These are phyloP conservation scores for Aspergillus glaucus DNA, from an alignment of 2,329 filamentous ascomycete species.

Conservation along the genomic window DNA sequence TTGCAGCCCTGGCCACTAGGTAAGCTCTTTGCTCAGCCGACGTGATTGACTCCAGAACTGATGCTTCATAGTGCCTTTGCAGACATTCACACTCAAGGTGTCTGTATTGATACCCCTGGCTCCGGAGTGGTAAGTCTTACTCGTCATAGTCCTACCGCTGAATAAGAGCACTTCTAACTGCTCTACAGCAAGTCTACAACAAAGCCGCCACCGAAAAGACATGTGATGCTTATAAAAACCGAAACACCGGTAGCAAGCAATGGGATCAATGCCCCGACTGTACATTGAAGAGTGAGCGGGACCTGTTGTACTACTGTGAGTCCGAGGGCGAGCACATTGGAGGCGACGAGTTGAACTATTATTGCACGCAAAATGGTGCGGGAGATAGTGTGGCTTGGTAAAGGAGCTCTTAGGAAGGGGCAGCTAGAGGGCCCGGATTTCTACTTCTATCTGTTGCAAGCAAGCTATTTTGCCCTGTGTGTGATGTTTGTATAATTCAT, in stretches of 20 bases:
- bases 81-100: slow-evolving; percentile 9
- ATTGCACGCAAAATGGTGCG: slow-evolving; percentile 12
- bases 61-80: slow-evolving; percentile 5
- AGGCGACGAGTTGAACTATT: slow-evolving; percentile 16
- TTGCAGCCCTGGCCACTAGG: too few relatives aligned
- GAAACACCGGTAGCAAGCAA: slow-evolving; percentile 15
- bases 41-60: too few relatives aligned
- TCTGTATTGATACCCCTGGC: slow-evolving; percentile 10
- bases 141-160: neutral
- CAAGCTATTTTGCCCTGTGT: too few relatives aligned
- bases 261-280: slow-evolving; percentile 18
- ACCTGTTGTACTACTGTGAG: slow-evolving; percentile 15
- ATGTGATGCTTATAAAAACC: slow-evolving; percentile 13
- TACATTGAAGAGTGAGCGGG: slow-evolving; percentile 8
- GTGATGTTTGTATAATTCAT: too few relatives aligned
- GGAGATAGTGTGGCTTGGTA: slow-evolving; percentile 13
- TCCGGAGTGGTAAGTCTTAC: slow-evolving; percentile 7
- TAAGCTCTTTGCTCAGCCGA: too few relatives aligned
- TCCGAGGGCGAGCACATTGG: slow-evolving; percentile 15
- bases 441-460: too few relatives aligned
- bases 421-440: too few relatives aligned
- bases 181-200: slow-evolving; percentile 10
- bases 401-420: neutral
- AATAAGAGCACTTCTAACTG: neutral
- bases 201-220: slow-evolving; percentile 12